Conservation (phyloP, 441 rosid species). For the Erysimum pusillum region DNA sequence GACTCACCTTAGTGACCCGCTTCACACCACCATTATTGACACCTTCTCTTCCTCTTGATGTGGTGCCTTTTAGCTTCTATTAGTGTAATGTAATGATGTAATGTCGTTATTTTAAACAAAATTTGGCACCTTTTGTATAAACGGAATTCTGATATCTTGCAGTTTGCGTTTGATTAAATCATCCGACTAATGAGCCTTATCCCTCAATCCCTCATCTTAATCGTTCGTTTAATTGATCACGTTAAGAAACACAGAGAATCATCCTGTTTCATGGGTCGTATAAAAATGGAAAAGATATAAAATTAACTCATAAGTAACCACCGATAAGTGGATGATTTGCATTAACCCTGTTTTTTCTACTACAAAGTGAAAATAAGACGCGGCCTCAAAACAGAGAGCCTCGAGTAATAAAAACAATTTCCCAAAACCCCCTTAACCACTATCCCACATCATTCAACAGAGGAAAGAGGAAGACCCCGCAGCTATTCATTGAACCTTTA, state of each 20-base stretch:
- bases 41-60: constrained; percentile 62
- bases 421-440: constrained; percentile 33
- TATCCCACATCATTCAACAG: constrained; percentile 33
- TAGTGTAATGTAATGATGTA: constrained; percentile 10
- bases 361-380: constrained; percentile 21
- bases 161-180: neutral
- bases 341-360: constrained; percentile 24
- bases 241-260: neutral
- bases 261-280: neutral
- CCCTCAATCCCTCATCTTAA: neutral
- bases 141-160: neutral
- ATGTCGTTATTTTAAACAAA: constrained; percentile 7
- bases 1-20: constrained; percentile 93
- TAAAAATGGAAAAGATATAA: neutral
- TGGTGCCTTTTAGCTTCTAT: constrained; percentile 10
- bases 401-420: constrained; percentile 27
- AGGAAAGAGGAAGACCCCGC: constrained; percentile 40
- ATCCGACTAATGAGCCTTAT: neutral
- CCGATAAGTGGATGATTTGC: constrained; percentile 41
- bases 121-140: constrained; percentile 37
- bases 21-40: constrained; percentile 94
- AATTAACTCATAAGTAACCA: constrained; percentile 36
- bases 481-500: constrained; percentile 24
- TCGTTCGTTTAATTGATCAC: neutral
- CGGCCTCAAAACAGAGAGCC: constrained; percentile 20